These are phyloP conservation scores for Debaryomycetaceae sp. DNA, from an alignment of 1,139 yeast genomes.

Conservation along the genomic window DNA sequence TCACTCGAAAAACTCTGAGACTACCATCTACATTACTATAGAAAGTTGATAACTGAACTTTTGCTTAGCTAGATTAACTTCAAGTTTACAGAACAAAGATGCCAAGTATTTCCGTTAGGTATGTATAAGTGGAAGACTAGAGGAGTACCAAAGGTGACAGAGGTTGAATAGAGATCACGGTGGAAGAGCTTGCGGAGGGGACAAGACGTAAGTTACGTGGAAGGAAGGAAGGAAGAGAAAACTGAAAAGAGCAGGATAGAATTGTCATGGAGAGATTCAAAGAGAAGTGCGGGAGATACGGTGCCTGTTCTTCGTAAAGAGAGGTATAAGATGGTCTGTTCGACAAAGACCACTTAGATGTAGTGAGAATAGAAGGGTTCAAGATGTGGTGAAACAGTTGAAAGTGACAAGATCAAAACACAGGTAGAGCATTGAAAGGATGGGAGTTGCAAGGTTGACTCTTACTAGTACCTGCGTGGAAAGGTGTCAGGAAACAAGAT, in stretches of 20 bases:
- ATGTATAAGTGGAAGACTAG: constrained; percentile 36
- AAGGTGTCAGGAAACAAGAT: no score
- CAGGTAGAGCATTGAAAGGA: no score
- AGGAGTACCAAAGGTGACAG: neutral
- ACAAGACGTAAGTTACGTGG: neutral
- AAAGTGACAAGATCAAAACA: no score
- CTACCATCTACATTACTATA: neutral
- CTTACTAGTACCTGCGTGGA: no score
- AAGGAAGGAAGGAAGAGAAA: neutral
- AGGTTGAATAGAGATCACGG: neutral
- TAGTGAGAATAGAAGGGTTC: no score
- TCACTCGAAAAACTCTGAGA: neutral
- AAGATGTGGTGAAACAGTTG: no score
- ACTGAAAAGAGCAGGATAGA: neutral
- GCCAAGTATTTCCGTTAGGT: constrained; percentile 99
- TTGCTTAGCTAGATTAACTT: neutral
- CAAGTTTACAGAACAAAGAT: constrained; percentile 33
- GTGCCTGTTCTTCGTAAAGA: no score
- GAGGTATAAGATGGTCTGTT: no score
- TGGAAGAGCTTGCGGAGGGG: neutral
- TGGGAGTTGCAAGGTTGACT: no score
- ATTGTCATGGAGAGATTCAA: neutral
- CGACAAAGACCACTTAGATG: no score
- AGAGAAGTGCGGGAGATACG: no score
- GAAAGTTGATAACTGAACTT: neutral